phyloP scores from a whole-genome alignment of 164 flowering plant species.

The Cinnamomum micranthum region DNA sequence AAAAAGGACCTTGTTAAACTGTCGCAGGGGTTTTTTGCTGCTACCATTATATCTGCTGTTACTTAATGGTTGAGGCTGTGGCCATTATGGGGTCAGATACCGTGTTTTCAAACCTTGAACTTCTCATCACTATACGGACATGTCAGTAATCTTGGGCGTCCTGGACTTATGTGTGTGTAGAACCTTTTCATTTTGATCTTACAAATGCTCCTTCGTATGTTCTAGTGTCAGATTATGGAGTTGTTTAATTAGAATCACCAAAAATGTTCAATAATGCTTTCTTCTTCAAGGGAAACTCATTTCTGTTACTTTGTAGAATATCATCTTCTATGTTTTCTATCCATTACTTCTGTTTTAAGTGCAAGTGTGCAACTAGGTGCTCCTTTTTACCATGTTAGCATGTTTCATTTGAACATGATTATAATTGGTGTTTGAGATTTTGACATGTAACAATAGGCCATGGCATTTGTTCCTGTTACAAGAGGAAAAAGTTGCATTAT shows the following conservation, averaged over 20 bases:
- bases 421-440: neutral
- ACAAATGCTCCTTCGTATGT: neutral
- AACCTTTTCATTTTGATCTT: no score
- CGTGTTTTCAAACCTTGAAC: no score
- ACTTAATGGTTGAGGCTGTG: no score
- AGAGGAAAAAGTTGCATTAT: constrained; percentile 78
- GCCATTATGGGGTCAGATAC: no score
- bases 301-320: neutral
- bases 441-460: constrained; percentile 49
- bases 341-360: neutral
- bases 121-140: no score
- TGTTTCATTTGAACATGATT: neutral
- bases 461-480: constrained; percentile 64
- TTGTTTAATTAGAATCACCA: neutral
- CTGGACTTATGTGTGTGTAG: no score
- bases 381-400: neutral
- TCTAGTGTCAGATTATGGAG: neutral
- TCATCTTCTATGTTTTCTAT: neutral
- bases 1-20: no score
- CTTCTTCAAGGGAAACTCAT: neutral
- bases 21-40: no score
- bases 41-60: no score
- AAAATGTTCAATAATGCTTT: neutral
- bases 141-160: no score
- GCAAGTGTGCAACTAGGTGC: no score